Conservation (phyloP, 345 rosid genomes). For the Citrus reticulata region DNA sequence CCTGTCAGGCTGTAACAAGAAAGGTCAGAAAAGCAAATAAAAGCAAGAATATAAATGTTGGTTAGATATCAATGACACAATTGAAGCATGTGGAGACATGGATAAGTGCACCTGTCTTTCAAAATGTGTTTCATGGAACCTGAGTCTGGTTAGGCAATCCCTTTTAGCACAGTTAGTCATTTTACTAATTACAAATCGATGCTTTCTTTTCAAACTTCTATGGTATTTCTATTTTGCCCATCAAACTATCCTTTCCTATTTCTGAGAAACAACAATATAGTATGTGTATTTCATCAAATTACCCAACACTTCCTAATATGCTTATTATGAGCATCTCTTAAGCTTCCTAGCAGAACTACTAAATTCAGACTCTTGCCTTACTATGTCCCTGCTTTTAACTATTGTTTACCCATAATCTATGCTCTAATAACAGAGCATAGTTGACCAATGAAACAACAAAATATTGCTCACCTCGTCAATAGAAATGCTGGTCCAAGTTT, state of each 20-base stretch:
- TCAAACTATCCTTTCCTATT: neutral
- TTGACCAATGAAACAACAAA: conserved; percentile 3
- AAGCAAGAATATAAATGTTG: conserved; percentile 2
- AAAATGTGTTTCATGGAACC: neutral
- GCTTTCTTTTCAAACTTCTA: neutral
- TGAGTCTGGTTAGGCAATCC: neutral
- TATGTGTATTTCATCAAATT: neutral
- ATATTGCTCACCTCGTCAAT: conserved; percentile 62
- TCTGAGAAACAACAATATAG: neutral
- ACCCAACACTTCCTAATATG: neutral
- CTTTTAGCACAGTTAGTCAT: neutral
- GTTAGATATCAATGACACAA: neutral
- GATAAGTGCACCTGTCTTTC: neutral
- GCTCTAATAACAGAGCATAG: conserved; percentile 1
- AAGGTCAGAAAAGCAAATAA: conserved; percentile 24
- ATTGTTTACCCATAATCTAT: neutral
- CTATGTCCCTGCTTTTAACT: neutral
- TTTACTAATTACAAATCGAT: neutral
- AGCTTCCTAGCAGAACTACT: conserved; percentile 3
- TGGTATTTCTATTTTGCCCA: neutral
- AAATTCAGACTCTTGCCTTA: neutral
- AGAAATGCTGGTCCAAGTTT: conserved; percentile 86
- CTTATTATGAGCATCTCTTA: conserved; percentile 3
- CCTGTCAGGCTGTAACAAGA: conserved; percentile 71
- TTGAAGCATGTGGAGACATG: neutral